Percentiles rank a stretch among this genome's conserved stretches.
These are phyloP conservation scores for Globisporangium irregulare DNA, from an alignment of 352 stramenopile species.

Conservation along the genomic window DNA sequence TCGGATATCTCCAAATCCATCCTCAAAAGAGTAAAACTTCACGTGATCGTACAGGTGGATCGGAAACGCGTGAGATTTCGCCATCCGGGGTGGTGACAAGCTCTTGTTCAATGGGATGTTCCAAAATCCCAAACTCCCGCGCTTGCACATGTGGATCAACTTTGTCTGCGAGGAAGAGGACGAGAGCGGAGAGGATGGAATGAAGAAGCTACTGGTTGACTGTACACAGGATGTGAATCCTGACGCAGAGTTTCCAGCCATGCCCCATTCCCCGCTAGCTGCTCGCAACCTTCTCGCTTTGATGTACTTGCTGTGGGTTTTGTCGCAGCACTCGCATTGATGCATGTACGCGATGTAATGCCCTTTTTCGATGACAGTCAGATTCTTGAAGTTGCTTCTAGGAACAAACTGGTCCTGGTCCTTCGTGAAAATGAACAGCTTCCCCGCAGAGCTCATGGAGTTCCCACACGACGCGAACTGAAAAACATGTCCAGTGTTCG, in stretches of 20 bases:
- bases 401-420: slow-evolving; percentile 78
- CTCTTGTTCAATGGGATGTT: slow-evolving; percentile 29
- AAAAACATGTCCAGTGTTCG: slow-evolving; percentile 59
- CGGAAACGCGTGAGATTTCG: slow-evolving; percentile 14
- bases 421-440: slow-evolving; percentile 84
- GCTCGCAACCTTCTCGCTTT: neutral
- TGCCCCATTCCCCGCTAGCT: neutral
- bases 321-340: slow-evolving; percentile 51
- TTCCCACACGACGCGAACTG: slow-evolving; percentile 41
- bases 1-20: slow-evolving; percentile 22
- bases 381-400: slow-evolving; percentile 61
- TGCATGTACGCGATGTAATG: slow-evolving; percentile 53
- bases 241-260: slow-evolving; percentile 1
- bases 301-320: neutral
- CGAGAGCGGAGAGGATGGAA: slow-evolving; percentile 15
- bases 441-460: slow-evolving; percentile 29
- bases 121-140: slow-evolving; percentile 55
- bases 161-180: slow-evolving; percentile 13
- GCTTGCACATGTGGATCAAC: slow-evolving; percentile 55
- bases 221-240: slow-evolving; percentile 55
- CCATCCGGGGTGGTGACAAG: slow-evolving; percentile 23
- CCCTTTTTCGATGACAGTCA: slow-evolving; percentile 48
- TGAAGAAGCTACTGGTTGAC: slow-evolving; percentile 21
- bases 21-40: slow-evolving; percentile 26
- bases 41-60: slow-evolving; percentile 25